Conservation (phyloP, 2,329 filamentous ascomycete species). For the Fusarium sacchari region DNA sequence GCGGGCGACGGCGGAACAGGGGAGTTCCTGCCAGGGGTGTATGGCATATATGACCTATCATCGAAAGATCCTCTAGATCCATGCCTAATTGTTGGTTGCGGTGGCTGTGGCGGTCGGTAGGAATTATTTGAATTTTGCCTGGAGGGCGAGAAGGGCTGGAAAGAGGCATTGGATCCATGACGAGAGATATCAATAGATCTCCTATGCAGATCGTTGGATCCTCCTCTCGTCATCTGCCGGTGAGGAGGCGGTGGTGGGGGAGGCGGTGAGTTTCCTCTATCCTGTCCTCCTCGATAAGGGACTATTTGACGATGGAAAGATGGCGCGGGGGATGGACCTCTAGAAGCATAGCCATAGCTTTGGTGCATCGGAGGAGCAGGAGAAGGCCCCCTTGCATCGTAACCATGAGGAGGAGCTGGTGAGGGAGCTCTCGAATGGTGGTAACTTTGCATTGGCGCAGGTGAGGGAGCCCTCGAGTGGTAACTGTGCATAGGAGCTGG, state of each 20-base stretch:
- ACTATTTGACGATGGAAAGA: constrained; percentile 40
- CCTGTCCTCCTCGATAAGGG: constrained; percentile 40
- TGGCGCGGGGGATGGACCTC: constrained; percentile 53
- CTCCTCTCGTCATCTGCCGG: constrained; percentile 65
- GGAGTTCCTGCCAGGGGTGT: constrained; percentile 68
- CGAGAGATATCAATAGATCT: constrained; percentile 47
- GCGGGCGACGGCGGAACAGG: constrained; percentile 75
- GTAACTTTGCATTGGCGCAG: constrained; percentile 36
- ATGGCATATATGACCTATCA: constrained; percentile 46
- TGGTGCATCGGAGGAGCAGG: constrained; percentile 44
- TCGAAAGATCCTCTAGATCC: constrained; percentile 44
- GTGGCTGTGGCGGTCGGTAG: constrained; percentile 42
- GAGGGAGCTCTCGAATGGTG: constrained; percentile 44
- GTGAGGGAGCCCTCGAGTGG: constrained; percentile 26
- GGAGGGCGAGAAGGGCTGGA: constrained; percentile 42
- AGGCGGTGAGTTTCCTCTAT: constrained; percentile 69
- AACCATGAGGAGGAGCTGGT: constrained; percentile 43
- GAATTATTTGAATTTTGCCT: constrained; percentile 55
- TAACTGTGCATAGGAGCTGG: constrained; percentile 36
- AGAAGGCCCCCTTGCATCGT: constrained; percentile 48
- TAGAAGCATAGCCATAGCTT: constrained; percentile 47
- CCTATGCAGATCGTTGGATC: constrained; percentile 52
- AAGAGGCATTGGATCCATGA: constrained; percentile 51
- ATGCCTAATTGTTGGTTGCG: constrained; percentile 30
- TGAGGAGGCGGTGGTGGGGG: constrained; percentile 88